Evolutionary conservation across 1,139 yeast genomes (phyloP).

Genomic region (Lodderomyces orthopsilosis): DNA sequence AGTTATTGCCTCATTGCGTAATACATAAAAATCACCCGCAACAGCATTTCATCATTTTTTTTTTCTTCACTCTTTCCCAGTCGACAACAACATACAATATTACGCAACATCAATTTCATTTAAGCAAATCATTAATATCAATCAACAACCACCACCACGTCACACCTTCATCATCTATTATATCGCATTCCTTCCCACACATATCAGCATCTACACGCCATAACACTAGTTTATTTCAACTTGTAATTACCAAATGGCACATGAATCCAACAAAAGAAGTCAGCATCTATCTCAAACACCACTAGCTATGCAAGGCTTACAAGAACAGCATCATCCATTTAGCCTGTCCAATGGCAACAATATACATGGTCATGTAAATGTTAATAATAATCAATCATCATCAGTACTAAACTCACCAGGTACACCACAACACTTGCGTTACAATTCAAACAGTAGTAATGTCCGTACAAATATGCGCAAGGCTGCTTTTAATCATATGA

Average conservation of each 20-base stretch:
- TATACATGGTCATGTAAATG: background rate
- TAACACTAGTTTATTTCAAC: no score
- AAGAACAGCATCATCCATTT: slow-evolving; percentile 4
- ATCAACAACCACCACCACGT: no score
- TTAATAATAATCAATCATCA: background rate
- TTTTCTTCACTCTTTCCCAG: background rate
- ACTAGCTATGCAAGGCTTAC: slow-evolving; percentile 12
- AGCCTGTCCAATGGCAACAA: slow-evolving; percentile 8
- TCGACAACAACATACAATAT: background rate
- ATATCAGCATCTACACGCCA: no score
- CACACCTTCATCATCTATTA: no score
- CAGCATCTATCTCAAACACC: slow-evolving; percentile 18
- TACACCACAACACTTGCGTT: slow-evolving; percentile 9
- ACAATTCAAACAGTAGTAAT: slow-evolving; percentile 8
- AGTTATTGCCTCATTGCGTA: no score
- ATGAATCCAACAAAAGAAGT: slow-evolving; percentile 33
- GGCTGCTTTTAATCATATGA: slow-evolving; percentile 16
- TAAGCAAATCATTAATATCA: no score
- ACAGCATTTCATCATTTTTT: background rate
- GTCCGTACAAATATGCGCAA: slow-evolving; percentile 11
- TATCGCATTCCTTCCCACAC: slow-evolving; percentile 18
- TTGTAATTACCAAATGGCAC: no score
- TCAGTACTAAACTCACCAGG: slow-evolving; percentile 8
- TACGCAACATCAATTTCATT: no score
- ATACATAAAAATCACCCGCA: background rate